Base-by-base conservation (phyloP, 2,329 filamentous ascomycete genomes). In the Arthrobotrys entomopaga region DNA sequence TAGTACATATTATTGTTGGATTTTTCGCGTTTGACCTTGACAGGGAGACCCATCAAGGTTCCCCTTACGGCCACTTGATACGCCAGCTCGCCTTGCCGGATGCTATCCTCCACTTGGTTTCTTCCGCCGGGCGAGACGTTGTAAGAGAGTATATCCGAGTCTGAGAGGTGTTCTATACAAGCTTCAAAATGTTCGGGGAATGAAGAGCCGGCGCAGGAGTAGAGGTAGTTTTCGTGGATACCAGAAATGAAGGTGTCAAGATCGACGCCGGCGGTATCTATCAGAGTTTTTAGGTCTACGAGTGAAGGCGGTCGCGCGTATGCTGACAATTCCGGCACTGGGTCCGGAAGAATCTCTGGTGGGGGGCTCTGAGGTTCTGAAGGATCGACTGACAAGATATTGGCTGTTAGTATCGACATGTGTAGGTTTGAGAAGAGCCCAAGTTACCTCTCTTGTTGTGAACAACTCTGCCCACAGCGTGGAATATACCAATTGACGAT, bases 181-280 rank as follows among this genome's bases (percentile, higher is more conserved):
- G 49, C 52, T 42, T 74, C 70, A n/a, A 66, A 74, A 20, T 67
- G 50, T 15, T 74, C 70, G 1, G 58, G 42, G 43, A 74, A 74
- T 5, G 63, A 74, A 8, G 49, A 43, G n/a, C 87, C 88, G n/a
- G 90, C 88, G 79, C 94, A 98, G 0, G 95, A 98, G 0, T 93
- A 84, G 0, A 90, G 86, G 78, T 97, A 98, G 80, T 99, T 99
- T 79, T 99, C 95, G 80, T 98, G 94, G 0, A 98, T 83, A 2
- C 93, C 91, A 3, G 92, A 91, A 56, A 97, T 87, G 79, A 97
- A 97, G 0, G 93, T 97, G 67, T 91, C 88, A 0, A 90, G 92
- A 79, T 99, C 95, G 0, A 95, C 97, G 0, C 95, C 95, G 0
- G 91, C 93, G 82, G 97, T 94, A 79, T 97, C 92, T 22, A 97